phyloP scores from a whole-genome alignment of 164 flowering plant species.

The Taxillus chinensis region DNA sequence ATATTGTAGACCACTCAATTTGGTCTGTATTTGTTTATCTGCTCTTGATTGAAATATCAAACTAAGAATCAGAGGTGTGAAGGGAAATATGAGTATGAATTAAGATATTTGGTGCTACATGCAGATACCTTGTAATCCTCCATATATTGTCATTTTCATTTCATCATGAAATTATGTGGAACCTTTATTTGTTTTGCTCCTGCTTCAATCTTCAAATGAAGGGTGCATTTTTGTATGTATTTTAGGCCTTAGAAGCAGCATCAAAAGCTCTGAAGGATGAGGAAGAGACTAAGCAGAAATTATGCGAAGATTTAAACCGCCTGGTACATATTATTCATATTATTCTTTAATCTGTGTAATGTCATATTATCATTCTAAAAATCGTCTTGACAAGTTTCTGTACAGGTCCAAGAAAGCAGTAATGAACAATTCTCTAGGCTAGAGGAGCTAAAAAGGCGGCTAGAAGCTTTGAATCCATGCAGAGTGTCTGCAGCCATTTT shows the following conservation, averaged over 20 bases:
- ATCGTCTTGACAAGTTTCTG: background rate
- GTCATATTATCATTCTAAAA: background rate
- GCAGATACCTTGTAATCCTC: background rate
- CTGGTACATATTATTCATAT: constrained; percentile 35
- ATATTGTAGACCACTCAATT: too few species aligned
- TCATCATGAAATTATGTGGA: background rate
- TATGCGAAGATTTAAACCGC: constrained; percentile 77
- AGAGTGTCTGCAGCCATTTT: background rate
- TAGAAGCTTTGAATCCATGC: background rate
- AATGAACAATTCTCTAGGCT: constrained; percentile 1
- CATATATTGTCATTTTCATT: background rate
- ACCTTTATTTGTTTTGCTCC: background rate
- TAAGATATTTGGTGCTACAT: background rate
- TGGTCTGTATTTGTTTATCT: too few species aligned
- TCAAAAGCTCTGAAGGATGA: constrained; percentile 68
- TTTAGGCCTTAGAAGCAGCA: constrained; percentile 81
- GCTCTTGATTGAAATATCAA: too few species aligned
- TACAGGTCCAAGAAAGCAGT: constrained; percentile 2
- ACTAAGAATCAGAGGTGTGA: too few species aligned
- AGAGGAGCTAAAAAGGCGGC: constrained; percentile 1
- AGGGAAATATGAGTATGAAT: background rate
- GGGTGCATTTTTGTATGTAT: background rate
- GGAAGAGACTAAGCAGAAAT: constrained; percentile 75
- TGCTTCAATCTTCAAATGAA: background rate
- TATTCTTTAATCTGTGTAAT: too few species aligned